These are phyloP conservation scores for Anethum foeniculum DNA, from an alignment of 140 eudicot species.

Conservation along the genomic window DNA sequence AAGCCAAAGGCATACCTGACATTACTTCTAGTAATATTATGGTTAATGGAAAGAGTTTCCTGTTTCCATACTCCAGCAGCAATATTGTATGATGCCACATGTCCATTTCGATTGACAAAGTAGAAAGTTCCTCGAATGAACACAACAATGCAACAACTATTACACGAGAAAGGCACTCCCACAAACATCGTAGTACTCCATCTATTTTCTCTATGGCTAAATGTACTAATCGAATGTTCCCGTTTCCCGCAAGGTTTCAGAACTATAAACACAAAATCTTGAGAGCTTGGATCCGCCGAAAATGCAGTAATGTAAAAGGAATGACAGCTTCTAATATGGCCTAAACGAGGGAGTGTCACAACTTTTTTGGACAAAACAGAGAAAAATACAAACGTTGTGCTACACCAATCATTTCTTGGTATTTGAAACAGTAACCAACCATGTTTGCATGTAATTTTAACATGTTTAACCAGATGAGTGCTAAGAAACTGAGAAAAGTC, in stretches of 20 bases:
- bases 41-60: neutral
- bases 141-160: neutral
- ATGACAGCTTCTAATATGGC: neutral
- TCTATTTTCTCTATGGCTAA: neutral
- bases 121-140: neutral
- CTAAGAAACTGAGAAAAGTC: neutral
- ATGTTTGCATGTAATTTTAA: neutral
- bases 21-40: neutral
- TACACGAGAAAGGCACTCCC: neutral
- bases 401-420: neutral
- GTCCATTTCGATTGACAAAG: neutral
- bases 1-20: neutral
- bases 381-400: neutral
- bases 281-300: neutral
- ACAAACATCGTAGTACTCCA: neutral
- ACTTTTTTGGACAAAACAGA: neutral
- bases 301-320: neutral
- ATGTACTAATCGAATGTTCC: neutral
- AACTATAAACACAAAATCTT: neutral
- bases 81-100: neutral
- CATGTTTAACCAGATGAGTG: neutral
- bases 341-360: neutral
- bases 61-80: neutral
- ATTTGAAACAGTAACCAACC: neutral
- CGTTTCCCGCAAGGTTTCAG: neutral